Evolutionary conservation across 345 rosid species (phyloP).

Genomic region (Pistacia atlantica): DNA sequence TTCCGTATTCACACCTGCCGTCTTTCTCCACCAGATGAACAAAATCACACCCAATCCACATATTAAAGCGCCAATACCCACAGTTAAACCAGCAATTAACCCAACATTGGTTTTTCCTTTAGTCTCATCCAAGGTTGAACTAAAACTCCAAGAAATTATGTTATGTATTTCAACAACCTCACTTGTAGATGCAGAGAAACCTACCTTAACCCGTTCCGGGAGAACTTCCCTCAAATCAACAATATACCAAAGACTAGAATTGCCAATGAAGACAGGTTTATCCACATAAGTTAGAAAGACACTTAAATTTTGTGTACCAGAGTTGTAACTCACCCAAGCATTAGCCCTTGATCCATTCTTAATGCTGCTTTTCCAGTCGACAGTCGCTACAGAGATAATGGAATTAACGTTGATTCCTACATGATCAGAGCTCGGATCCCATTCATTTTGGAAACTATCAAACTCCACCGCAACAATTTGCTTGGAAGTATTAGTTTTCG

Average conservation of each 20-base stretch:
- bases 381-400: slow-evolving; percentile 33
- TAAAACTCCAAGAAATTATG: slow-evolving; percentile 42
- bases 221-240: slow-evolving; percentile 40
- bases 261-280: slow-evolving; percentile 33
- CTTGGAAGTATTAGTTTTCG: slow-evolving; percentile 15
- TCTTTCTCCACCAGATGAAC: slow-evolving; percentile 31
- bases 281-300: slow-evolving; percentile 46
- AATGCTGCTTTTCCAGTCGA: slow-evolving; percentile 41
- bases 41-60: slow-evolving; percentile 21
- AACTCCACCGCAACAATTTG: slow-evolving; percentile 56
- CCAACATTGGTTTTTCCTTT: background rate
- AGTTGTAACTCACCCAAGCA: slow-evolving; percentile 55
- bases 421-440: slow-evolving; percentile 55
- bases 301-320: slow-evolving; percentile 48
- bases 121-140: slow-evolving; percentile 35
- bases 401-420: slow-evolving; percentile 61
- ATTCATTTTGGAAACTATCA: slow-evolving; percentile 38
- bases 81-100: slow-evolving; percentile 23
- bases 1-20: background rate
- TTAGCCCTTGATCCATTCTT: slow-evolving; percentile 40
- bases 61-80: slow-evolving; percentile 23
- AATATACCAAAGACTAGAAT: slow-evolving; percentile 34
- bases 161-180: slow-evolving; percentile 35
- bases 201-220: slow-evolving; percentile 46
- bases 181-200: slow-evolving; percentile 63